phyloP scores from a whole-genome alignment of 176 grass and related monocot species.

The Panicum miliaceum region DNA sequence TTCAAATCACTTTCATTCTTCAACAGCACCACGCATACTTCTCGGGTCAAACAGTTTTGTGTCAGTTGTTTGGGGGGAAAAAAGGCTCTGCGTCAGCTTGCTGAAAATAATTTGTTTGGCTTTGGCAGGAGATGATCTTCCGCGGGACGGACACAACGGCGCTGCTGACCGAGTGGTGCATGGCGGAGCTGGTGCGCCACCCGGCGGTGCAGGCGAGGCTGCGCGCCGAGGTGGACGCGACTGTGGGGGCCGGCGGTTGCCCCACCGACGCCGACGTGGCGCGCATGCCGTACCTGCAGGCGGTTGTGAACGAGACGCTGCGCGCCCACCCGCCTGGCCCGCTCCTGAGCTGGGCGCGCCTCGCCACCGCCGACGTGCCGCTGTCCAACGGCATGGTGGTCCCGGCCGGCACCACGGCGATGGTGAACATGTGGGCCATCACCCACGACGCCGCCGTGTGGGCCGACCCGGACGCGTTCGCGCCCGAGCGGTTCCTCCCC shows the following conservation, averaged over 20 bases:
- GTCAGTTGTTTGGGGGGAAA: not conserved
- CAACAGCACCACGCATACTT: not conserved
- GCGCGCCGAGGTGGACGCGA: constrained; percentile 52
- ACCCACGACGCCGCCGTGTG: constrained; percentile 68
- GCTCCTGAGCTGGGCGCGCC: constrained; percentile 83
- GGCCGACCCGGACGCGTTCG: constrained; percentile 49
- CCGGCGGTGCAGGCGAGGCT: constrained; percentile 60
- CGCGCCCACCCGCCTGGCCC: constrained; percentile 70
- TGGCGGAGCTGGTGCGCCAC: constrained; percentile 73
- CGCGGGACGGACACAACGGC: constrained; percentile 86
- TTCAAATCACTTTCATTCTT: not conserved
- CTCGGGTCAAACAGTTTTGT: not conserved
- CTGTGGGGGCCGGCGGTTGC: not conserved
- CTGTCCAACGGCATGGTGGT: constrained; percentile 82
- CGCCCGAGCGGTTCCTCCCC: constrained; percentile 58
- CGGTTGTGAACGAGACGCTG: constrained; percentile 79
- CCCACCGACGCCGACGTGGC: constrained; percentile 62
- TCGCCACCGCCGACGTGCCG: constrained; percentile 65
- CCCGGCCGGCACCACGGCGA: constrained; percentile 69
- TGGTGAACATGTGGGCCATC: constrained; percentile 96
- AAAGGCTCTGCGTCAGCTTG: not conserved
- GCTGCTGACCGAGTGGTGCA: constrained; percentile 77
- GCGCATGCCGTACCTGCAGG: constrained; percentile 71
- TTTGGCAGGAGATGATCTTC: constrained; percentile 86
- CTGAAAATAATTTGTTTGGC: not conserved